Conservation (phyloP, 352 stramenopile genomes). For the Phytophthora pistaciae region DNA sequence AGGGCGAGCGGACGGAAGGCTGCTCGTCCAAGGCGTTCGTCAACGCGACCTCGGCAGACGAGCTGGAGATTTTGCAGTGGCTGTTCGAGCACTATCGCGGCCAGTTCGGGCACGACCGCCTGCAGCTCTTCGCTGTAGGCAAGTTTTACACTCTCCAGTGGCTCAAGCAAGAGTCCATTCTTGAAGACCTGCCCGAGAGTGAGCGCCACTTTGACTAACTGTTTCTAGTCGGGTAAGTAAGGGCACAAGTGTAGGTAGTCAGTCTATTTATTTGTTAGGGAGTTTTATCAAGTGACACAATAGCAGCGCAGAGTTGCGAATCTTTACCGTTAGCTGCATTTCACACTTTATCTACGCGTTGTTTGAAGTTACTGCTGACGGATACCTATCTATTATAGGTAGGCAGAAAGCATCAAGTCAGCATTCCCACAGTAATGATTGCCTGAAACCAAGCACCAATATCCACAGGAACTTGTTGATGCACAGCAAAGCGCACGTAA, state of each 20-base stretch:
- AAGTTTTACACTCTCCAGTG: slow-evolving; percentile 50
- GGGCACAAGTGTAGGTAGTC: slow-evolving; percentile 25
- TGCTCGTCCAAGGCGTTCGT: slow-evolving; percentile 42
- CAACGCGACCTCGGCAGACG: slow-evolving; percentile 40
- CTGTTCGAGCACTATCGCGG: slow-evolving; percentile 43
- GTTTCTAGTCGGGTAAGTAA: slow-evolving; percentile 27
- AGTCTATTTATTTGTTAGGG: slow-evolving; percentile 42
- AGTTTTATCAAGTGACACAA: slow-evolving; percentile 36
- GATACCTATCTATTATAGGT: no score
- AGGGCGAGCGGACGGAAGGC: slow-evolving; percentile 19
- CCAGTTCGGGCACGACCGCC: slow-evolving; percentile 34
- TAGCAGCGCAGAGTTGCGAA: slow-evolving; percentile 18
- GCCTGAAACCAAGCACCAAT: background rate
- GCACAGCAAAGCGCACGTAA: background rate
- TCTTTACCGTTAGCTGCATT: background rate
- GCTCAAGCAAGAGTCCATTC: slow-evolving; percentile 35
- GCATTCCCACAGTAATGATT: no score
- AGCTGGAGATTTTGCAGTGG: slow-evolving; percentile 49
- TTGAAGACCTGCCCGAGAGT: slow-evolving; percentile 35
- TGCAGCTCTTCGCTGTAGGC: slow-evolving; percentile 45
- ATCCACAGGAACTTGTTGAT: background rate
- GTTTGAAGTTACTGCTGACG: background rate
- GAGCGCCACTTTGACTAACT: slow-evolving; percentile 37
- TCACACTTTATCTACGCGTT: background rate
- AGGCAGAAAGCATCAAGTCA: no score